phyloP scores from a whole-genome alignment of 1,284 basidiomycete species.

The Exobasidium cylindrosporum region DNA sequence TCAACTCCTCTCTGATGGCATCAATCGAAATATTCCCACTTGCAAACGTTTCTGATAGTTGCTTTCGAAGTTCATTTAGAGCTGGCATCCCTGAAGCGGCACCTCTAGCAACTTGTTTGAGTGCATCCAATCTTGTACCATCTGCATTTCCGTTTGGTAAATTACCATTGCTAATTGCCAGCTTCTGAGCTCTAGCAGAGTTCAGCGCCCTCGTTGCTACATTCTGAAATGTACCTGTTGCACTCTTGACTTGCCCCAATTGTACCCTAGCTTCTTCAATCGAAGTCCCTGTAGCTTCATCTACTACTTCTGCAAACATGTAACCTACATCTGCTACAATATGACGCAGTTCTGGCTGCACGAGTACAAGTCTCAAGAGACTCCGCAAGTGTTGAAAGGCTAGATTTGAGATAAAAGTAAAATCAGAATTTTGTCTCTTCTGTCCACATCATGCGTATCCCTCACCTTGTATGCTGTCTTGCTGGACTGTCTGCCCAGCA shows the following conservation, averaged over 20 bases:
- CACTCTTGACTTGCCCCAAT: slow-evolving; percentile 18
- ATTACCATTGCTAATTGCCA: background rate
- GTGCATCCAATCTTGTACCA: background rate
- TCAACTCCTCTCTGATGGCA: background rate
- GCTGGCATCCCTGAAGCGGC: background rate
- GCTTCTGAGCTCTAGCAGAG: background rate
- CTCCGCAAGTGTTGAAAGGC: slow-evolving; percentile 17
- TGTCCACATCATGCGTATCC: background rate
- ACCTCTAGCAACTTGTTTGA: background rate
- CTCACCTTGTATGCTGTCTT: background rate
- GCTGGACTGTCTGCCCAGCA: background rate
- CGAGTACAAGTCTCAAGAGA: slow-evolving; percentile 16
- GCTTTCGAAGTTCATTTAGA: background rate
- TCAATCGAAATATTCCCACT: slow-evolving; percentile 3
- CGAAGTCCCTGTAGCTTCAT: slow-evolving; percentile 15
- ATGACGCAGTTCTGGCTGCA: slow-evolving; percentile 25
- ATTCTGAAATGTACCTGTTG: slow-evolving; percentile 14
- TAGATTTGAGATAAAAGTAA: background rate
- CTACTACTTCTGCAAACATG: slow-evolving; percentile 19
- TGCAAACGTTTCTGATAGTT: slow-evolving; percentile 1
- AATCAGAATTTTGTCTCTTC: background rate
- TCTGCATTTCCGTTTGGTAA: background rate
- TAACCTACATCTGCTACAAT: slow-evolving; percentile 18
- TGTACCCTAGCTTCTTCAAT: slow-evolving; percentile 16
- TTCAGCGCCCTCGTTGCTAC: background rate